A percentile compares a stretch with the other conserved stretches of the same genome.
Evolutionary conservation across 495 filamentous ascomycete genomes (phyloP).

Genomic region (Penicillium alfredii): DNA sequence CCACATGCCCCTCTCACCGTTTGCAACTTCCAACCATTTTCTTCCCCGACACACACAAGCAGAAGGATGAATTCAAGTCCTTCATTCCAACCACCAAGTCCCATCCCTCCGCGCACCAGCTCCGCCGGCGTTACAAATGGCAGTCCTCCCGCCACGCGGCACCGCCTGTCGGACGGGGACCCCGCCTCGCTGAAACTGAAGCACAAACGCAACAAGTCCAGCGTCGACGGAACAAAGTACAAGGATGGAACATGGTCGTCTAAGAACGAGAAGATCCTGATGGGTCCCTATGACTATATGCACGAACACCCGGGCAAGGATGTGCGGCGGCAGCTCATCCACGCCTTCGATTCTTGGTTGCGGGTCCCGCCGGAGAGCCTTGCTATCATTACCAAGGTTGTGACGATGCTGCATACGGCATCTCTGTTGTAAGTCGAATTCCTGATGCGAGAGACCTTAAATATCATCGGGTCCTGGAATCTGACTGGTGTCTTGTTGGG

Average conservation of each 20-base stretch:
- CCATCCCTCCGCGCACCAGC: constrained; percentile 68
- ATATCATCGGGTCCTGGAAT: too few relatives aligned
- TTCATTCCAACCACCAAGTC: constrained; percentile 53
- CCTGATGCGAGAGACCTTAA: too few relatives aligned
- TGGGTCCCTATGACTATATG: constrained; percentile 87
- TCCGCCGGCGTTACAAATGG: constrained; percentile 48
- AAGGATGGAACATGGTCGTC: constrained; percentile 56
- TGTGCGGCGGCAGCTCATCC: constrained; percentile 75
- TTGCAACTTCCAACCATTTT: too few relatives aligned
- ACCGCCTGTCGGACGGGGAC: too few relatives aligned
- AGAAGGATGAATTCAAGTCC: constrained; percentile 12
- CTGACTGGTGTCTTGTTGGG: neutral
- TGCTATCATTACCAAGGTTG: constrained; percentile 76
- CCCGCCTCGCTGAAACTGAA: constrained; percentile 25
- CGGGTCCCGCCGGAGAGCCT: constrained; percentile 73
- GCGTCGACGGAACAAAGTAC: constrained; percentile 45
- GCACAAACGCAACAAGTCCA: constrained; percentile 39
- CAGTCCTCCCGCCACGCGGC: too few relatives aligned
- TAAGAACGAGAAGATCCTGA: constrained; percentile 71
- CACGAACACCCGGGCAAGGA: constrained; percentile 84
- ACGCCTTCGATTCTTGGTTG: constrained; percentile 87
- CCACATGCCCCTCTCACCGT: too few relatives aligned
- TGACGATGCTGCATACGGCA: constrained; percentile 91
- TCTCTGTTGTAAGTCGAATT: constrained; percentile 59
- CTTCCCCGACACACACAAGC: neutral